These are phyloP conservation scores for Petunia secreta DNA, from an alignment of 257 asterid species.

Conservation along the genomic window DNA sequence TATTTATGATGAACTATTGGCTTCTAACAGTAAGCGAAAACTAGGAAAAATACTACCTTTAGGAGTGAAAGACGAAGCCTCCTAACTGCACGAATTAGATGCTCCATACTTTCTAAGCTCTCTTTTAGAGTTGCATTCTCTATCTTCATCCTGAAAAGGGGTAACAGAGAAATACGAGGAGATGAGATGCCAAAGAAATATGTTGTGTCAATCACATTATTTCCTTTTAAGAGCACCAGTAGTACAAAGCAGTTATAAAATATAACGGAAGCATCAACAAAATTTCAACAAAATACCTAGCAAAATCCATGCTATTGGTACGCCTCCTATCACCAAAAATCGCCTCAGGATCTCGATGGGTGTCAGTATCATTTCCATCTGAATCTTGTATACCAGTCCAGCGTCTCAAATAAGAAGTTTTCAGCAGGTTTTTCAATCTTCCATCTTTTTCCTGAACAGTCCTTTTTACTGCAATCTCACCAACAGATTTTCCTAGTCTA, in stretches of 20 bases:
- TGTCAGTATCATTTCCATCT: conserved; percentile 49
- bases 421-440: conserved; percentile 64
- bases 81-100: conserved; percentile 73
- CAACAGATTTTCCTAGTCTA: conserved; percentile 44
- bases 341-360: conserved; percentile 44
- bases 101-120: conserved; percentile 94
- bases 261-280: not conserved
- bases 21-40: not conserved
- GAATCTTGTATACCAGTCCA: conserved; percentile 65
- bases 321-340: conserved; percentile 36
- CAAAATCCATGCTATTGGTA: conserved; percentile 58
- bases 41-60: conserved; percentile 55
- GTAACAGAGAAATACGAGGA: conserved; percentile 19
- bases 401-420: conserved; percentile 61
- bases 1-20: not conserved
- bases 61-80: conserved; percentile 71
- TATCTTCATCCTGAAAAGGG: conserved; percentile 74
- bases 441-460: conserved; percentile 72
- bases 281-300: conserved; percentile 52
- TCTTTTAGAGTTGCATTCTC: conserved; percentile 95
- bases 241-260: conserved; percentile 12
- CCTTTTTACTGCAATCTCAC: conserved; percentile 45
- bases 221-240: conserved; percentile 10
- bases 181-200: not conserved
- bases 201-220: not conserved